These are phyloP conservation scores for Thalassiosira profunda DNA, from an alignment of 108 stramenopile species.

Conservation along the genomic window DNA sequence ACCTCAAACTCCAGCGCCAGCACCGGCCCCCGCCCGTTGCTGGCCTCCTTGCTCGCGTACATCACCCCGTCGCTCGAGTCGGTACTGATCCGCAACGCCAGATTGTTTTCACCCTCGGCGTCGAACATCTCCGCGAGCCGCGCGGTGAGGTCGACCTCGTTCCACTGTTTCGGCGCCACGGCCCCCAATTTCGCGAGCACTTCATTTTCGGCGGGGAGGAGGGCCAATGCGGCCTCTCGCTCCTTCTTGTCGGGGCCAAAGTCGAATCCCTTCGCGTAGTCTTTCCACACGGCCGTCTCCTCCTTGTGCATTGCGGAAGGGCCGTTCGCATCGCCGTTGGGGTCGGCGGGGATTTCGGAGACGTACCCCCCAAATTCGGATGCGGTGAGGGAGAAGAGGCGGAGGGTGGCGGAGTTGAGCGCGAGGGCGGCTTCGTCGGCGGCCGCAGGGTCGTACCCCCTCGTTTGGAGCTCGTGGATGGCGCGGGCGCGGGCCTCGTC, in stretches of 20 bases:
- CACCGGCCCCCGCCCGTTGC: slow-evolving; percentile 8
- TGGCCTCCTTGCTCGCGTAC: slow-evolving; percentile 25
- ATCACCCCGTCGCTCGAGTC: slow-evolving; percentile 33
- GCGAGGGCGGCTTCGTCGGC: no score
- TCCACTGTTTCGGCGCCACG: slow-evolving; percentile 3
- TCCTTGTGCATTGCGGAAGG: no score
- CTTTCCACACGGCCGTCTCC: not conserved
- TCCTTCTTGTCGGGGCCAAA: not conserved
- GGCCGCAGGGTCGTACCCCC: no score
- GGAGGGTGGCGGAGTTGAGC: not conserved
- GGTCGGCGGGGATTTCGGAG: not conserved
- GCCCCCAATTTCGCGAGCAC: not conserved
- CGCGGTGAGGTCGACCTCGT: slow-evolving; percentile 14
- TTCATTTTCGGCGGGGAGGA: not conserved
- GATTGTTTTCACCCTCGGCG: not conserved
- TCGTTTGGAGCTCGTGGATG: not conserved
- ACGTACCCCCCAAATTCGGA: slow-evolving; percentile 4
- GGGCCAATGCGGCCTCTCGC: not conserved
- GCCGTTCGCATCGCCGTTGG: not conserved
- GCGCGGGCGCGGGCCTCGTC: no score
- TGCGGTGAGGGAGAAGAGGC: not conserved
- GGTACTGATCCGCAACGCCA: slow-evolving; percentile 30
- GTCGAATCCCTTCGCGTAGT: not conserved
- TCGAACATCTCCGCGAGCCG: slow-evolving; percentile 9
- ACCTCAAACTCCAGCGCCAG: slow-evolving; percentile 28